These are phyloP conservation scores for Macrotyloma uniflorum DNA, from an alignment of 306 rosid genomes.

Conservation along the genomic window DNA sequence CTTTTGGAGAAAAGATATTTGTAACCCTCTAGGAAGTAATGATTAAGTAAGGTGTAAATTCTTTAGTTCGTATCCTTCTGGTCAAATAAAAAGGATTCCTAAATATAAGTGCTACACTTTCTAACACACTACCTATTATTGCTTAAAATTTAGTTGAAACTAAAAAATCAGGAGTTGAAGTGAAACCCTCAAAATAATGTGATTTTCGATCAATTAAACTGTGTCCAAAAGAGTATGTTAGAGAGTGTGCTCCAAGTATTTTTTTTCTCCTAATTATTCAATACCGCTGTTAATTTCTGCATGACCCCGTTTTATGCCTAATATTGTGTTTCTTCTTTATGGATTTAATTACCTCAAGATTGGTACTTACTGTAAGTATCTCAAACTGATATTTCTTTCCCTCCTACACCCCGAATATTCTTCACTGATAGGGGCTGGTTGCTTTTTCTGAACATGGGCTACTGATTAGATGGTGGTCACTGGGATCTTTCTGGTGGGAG, in stretches of 20 bases:
- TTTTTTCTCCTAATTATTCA: neutral
- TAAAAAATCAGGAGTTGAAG: neutral
- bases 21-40: neutral
- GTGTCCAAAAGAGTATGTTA: neutral
- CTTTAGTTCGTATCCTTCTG: neutral
- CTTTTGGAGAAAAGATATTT: neutral
- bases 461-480: slow-evolving; percentile 98
- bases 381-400: slow-evolving; percentile 32
- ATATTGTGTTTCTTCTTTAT: neutral
- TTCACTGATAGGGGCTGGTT: slow-evolving; percentile 74
- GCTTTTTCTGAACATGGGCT: slow-evolving; percentile 95
- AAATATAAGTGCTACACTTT: neutral
- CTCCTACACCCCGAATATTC: slow-evolving; percentile 25
- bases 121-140: neutral
- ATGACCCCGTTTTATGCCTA: slow-evolving; percentile 2
- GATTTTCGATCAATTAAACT: neutral
- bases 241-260: neutral
- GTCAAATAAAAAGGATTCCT: neutral
- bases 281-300: neutral
- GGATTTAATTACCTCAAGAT: slow-evolving; percentile 13
- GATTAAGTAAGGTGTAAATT: neutral
- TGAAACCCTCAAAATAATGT: neutral
- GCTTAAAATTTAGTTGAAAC: neutral
- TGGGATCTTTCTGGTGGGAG: slow-evolving; percentile 99
- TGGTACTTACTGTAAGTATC: slow-evolving; percentile 29